These are phyloP conservation scores for Fusarium sororula DNA, from an alignment of 2,329 filamentous ascomycete genomes.

Conservation along the genomic window DNA sequence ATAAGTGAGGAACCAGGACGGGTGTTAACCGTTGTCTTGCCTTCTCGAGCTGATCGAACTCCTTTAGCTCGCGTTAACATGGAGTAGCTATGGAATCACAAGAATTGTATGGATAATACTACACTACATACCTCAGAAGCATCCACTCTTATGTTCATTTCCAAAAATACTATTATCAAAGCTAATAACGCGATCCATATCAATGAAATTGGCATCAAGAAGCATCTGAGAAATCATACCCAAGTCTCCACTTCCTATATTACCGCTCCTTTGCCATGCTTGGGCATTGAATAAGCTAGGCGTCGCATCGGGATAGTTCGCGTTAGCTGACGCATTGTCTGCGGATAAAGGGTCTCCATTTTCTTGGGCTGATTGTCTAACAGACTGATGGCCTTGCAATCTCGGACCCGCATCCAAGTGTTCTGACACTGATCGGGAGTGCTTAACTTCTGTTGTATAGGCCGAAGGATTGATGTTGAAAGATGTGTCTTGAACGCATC, in stretches of 20 bases:
- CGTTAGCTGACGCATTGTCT: not conserved
- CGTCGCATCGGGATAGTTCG: not conserved
- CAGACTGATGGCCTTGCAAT: not conserved
- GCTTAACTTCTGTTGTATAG: not conserved
- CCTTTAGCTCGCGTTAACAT: no score
- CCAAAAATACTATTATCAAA: not conserved
- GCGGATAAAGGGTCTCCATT: not conserved
- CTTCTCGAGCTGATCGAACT: no score
- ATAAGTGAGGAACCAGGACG: no score
- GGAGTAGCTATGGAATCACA: no score
- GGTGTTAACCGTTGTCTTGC: no score
- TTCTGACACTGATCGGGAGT: not conserved
- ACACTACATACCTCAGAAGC: not conserved
- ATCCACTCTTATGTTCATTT: not conserved
- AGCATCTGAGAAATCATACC: not conserved
- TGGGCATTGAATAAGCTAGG: not conserved
- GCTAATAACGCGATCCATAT: not conserved
- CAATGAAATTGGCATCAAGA: not conserved
- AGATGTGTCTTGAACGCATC: not conserved
- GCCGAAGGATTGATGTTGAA: not conserved
- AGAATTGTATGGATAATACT: not conserved
- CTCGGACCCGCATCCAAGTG: not conserved
- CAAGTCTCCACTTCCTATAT: not conserved
- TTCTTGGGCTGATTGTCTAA: not conserved
- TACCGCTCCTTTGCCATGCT: not conserved